Evolutionary conservation across 345 rosid genomes (phyloP).

Genomic region (Ceriops decandra): DNA sequence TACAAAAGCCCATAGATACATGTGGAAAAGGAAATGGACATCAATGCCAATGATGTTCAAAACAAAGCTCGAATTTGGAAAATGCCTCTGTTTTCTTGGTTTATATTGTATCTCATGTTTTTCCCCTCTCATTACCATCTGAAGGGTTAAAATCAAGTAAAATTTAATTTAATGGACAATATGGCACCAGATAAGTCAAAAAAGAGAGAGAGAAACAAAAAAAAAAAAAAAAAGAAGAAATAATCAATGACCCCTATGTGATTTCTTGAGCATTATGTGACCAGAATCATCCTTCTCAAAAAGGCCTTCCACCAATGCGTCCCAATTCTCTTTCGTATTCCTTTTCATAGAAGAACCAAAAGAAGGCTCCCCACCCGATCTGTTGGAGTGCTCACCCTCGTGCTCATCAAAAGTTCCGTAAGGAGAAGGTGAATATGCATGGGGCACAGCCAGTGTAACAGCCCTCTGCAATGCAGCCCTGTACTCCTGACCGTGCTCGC

Average conservation of each 20-base stretch:
- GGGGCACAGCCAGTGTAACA: conserved; percentile 69
- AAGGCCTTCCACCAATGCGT: conserved; percentile 62
- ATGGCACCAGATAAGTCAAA: not conserved
- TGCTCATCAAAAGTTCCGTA: conserved; percentile 75
- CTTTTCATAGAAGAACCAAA: conserved; percentile 25
- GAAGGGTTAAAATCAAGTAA: too few species aligned
- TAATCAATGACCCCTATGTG: conserved; percentile 27
- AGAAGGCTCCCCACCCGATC: conserved; percentile 39
- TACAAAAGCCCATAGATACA: too few species aligned
- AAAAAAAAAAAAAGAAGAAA: not conserved
- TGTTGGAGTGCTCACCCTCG: conserved; percentile 37
- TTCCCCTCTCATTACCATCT: too few species aligned
- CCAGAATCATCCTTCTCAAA: conserved; percentile 68
- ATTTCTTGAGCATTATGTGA: conserved; percentile 46
- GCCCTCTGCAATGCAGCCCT: conserved; percentile 85
- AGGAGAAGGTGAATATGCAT: conserved; percentile 52
- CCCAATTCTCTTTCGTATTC: conserved; percentile 56
- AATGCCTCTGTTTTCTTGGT: too few species aligned
- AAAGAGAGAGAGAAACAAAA: not conserved
- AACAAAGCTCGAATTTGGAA: too few species aligned
- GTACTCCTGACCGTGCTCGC: conserved; percentile 68
- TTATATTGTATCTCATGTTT: too few species aligned
- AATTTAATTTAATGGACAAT: not conserved
- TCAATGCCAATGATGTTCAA: too few species aligned
- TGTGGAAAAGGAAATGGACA: too few species aligned